Base-by-base conservation (phyloP, 2,329 filamentous ascomycete genomes). In the Plenodomus biglobosus region DNA sequence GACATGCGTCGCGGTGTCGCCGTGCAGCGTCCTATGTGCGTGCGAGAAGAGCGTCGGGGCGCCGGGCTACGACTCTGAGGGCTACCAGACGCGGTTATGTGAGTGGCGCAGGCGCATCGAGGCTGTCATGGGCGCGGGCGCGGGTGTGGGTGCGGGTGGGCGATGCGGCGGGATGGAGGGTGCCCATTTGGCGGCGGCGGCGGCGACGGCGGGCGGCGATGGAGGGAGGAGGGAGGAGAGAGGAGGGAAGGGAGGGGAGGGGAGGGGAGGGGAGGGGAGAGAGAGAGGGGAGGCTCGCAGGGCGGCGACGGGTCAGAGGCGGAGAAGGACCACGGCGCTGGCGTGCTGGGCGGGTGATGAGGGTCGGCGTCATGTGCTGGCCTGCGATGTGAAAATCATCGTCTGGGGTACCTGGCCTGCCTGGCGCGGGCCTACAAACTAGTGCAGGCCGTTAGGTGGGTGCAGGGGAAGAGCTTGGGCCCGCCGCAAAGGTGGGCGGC, bases 1-100 rank as follows among this genome's bases (percentile, higher is more conserved):
- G 71, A 70, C 71, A 74, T 74, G 52, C 55, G 66, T 55, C 52
- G 40, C 47, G 51, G 46, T 46, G 50, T 35, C 40, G 38, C 40
- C 32, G 8, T 37, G 8, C 27, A 36, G 34, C 30, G 35, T 34
- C 24, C 38, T 38, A 40, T 46, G 16, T 45, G 38, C 38, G 27
- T 41, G 20, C 39, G 38, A 21, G 40, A 46, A 34, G 45, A 22
- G 47, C 37, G 38, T 44, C 34, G 36, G 40, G 34, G 16, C 50
- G 45, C 36, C 37, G 42, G 32, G 16, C 50, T 50, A 52, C 39
- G 13, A 10, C 27, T 3, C 13, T 15, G 27, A 32, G 27, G 27
- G 27, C 27, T 11, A 15, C 27, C 7, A 11, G 27, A 32, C 27
- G 27, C 7, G 27, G 27, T 32, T 32, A 32, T 7, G 27, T 8